Base-by-base conservation (phyloP, 83 land plant genomes). In the Picea abies region DNA sequence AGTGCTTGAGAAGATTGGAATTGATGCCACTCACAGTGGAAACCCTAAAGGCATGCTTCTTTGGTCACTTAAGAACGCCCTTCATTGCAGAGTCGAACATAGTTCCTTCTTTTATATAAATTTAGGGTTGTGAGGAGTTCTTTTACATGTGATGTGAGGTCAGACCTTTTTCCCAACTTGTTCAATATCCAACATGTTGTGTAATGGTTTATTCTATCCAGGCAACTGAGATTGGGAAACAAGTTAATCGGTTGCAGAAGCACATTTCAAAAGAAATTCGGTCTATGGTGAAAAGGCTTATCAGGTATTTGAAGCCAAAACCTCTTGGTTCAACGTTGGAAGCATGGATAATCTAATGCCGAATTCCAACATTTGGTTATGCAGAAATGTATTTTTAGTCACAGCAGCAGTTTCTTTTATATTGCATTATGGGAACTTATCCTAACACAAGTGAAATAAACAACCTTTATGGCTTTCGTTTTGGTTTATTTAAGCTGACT, bases 151-250 rank as follows among this genome's bases (percentile, higher is more conserved):
- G 68, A n/a, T 25, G 68, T 58, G 20, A 78, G 12, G 63, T 60
- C 41, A 78, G n/a, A 60, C 19, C 60, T 3, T 78, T 25, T 47
- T 58, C 11, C 60, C 19, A 60, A 14, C 19, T 32, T 58, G 58
- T 75, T 75, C 16, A 76, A 56, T 56, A 56, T 56, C 6, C 20
- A n/a, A 49, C 60, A 47, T 52, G 19, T 60, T 14, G 17, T 25
- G 62, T 22, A 79, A 15, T 63, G 23, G 62, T 22, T n/a, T 66
- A 17, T 29, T 60, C 63, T 25, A 56, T n/a, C 39, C 89, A 92
- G 94, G 89, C 85, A 35, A 89, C 97, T 12, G 93, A 88, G 84
- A 90, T 94, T 78, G 96, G 94, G 35, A 94, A 86, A 83, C 83
- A 92, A 56, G 96, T 94, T 17, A 90, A 87, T 82, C 52, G 80